Evolutionary conservation across 495 filamentous ascomycete species (phyloP), one percentile per base, ranked within the genome.

Genomic region (Xylaria venustula): DNA sequence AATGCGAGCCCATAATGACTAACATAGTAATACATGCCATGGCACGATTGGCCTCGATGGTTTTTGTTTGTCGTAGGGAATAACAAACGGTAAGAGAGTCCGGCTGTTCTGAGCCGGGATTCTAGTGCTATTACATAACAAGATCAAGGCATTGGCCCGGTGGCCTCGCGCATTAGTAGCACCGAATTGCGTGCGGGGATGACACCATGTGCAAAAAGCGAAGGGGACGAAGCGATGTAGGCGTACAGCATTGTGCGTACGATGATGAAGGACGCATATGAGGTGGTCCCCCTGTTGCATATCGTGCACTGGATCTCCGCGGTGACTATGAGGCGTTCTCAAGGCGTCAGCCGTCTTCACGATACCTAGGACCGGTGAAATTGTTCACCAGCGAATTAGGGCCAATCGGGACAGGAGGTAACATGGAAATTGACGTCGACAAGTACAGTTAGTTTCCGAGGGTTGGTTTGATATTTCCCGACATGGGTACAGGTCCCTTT

Each of bases 61-160:
- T 53, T 60, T 60, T 59, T 34, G 56, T 59, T 54, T 47, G 48
- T 60, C 48, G 37, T 44, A 37, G 12, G 25, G 40, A 54, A 54
- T 26, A 59, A 37, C 44, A 28, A 26, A 44, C 41, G 58, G 58
- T 37, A 54, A 54, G 48, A 26, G 23, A 36, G 37, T 11, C 36
- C 57, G 47, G 47, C 17, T 51, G 57, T 48, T 28, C 32, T 26
- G 47, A 28, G 47, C 58, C 48, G 48, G 58, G 49, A 48, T 47
- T 54, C 50, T 48, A 47, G 60, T 61, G 51, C 60, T 62, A 62
- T 62, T 62, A 62, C 60, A 41, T 62, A 62, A 62, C 45, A 54
- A 56, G 45, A 49, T 57, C 60, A 53, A 57, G 60, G 53, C 52
- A 62, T 62, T 62, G 60, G 60, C 52, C 48, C 30, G 45, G 46